Percentiles rank a stretch among this genome's conserved stretches.
Evolutionary conservation across 2,329 filamentous ascomycete genomes (phyloP).

Genomic region (Lachnellula suecica): DNA sequence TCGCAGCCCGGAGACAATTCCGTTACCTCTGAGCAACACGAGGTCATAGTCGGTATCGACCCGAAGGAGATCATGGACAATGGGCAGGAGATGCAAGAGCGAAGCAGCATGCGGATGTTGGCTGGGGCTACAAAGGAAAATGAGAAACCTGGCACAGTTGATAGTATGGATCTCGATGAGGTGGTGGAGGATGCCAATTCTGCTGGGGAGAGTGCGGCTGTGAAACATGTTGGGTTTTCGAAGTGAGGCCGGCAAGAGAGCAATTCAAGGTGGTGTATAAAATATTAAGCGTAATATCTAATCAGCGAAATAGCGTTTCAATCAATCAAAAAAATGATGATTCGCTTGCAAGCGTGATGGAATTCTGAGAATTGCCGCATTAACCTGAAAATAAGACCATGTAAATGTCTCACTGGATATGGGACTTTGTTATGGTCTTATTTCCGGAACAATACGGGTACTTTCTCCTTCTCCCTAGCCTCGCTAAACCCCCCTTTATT

Average conservation of each 20-base stretch:
- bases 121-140: slow-evolving; percentile 6
- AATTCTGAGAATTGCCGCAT: no score
- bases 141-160: slow-evolving; percentile 16
- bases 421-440: no score
- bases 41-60: slow-evolving; percentile 27
- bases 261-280: neutral
- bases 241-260: slow-evolving; percentile 7
- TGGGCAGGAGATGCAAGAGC: slow-evolving; percentile 31
- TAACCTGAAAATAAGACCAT: no score
- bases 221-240: slow-evolving; percentile 26
- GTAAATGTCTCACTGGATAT: no score
- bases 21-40: slow-evolving; percentile 1
- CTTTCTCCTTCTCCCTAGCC: no score
- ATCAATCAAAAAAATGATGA: no score
- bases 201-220: slow-evolving; percentile 22
- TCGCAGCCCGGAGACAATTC: neutral
- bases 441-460: no score
- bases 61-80: slow-evolving; percentile 12
- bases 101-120: slow-evolving; percentile 22
- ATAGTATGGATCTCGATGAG: slow-evolving; percentile 32
- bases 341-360: no score
- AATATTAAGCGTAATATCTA: neutral
- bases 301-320: neutral
- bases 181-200: slow-evolving; percentile 24
- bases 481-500: no score